Conservation (phyloP, 2,329 filamentous ascomycete species). For the Neonectria faginata region DNA sequence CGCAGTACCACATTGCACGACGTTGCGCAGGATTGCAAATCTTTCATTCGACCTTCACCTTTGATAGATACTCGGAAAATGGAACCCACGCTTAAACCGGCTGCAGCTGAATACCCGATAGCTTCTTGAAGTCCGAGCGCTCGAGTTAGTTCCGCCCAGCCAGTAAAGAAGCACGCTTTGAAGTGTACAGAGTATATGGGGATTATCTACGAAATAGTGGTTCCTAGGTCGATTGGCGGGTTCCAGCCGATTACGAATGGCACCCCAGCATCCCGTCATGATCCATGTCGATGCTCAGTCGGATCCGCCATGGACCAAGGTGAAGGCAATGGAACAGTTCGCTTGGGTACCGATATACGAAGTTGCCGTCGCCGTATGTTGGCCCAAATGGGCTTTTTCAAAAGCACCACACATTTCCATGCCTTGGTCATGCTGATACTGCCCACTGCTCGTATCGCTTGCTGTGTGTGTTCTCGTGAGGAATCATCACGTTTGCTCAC, state of each 20-base stretch:
- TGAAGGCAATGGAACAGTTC: slow-evolving; percentile 3
- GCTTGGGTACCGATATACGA: slow-evolving; percentile 17
- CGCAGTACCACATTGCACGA: not conserved
- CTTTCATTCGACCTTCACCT: not conserved
- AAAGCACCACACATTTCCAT: not conserved
- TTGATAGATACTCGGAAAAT: not conserved
- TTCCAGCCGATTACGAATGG: not conserved
- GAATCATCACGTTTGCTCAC: not conserved
- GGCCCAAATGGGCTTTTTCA: not conserved
- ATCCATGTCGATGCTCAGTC: slow-evolving; percentile 17
- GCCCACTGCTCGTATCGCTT: not conserved
- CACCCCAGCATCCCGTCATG: slow-evolving; percentile 2
- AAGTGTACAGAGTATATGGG: slow-evolving; percentile 1
- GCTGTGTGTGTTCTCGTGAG: not conserved
- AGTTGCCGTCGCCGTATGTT: slow-evolving; percentile 3
- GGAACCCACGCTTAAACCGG: not conserved
- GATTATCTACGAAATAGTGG: not conserved
- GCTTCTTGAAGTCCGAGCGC: not conserved
- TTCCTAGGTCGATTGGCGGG: not conserved
- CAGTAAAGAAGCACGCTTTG: not conserved
- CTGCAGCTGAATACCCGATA: not conserved
- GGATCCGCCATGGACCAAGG: slow-evolving; percentile 1
- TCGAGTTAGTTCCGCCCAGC: not conserved
- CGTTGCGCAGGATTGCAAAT: not conserved
- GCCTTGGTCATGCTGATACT: slow-evolving; percentile 15